phyloP scores from a whole-genome alignment of 2,329 filamentous ascomycete species.

The Aureobasidium sp. region DNA sequence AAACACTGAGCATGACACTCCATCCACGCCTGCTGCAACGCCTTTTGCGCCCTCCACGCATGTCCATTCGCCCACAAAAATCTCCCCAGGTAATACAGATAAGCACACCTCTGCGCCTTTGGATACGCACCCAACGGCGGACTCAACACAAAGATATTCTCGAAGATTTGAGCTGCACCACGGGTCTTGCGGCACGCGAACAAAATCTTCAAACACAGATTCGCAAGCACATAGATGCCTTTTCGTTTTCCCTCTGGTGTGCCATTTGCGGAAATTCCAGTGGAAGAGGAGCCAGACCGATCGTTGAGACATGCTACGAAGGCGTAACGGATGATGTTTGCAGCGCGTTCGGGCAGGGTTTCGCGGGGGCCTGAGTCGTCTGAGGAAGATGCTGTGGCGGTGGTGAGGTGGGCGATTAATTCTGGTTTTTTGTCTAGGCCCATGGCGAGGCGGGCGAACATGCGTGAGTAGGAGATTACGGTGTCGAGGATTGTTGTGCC shows the following conservation, averaged over 20 bases:
- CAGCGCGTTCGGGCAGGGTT: slow-evolving; percentile 87
- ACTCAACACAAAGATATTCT: slow-evolving; percentile 85
- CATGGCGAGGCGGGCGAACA: slow-evolving; percentile 85
- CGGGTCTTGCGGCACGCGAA: slow-evolving; percentile 89
- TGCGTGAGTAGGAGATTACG: slow-evolving; percentile 82
- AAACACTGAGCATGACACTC: slow-evolving; percentile 67
- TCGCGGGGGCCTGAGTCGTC: slow-evolving; percentile 73
- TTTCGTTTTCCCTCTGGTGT: slow-evolving; percentile 85
- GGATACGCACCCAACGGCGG: slow-evolving; percentile 86
- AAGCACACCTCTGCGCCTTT: slow-evolving; percentile 88
- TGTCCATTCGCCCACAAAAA: slow-evolving; percentile 90
- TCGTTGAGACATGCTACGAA: slow-evolving; percentile 93
- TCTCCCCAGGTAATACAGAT: slow-evolving; percentile 93
- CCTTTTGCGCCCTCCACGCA: slow-evolving; percentile 79
- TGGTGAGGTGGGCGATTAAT: slow-evolving; percentile 70
- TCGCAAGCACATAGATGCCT: slow-evolving; percentile 93
- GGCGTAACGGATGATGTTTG: slow-evolving; percentile 89
- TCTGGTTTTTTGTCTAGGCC: slow-evolving; percentile 84
- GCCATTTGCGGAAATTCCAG: slow-evolving; percentile 57
- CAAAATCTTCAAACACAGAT: slow-evolving; percentile 87
- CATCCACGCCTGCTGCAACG: slow-evolving; percentile 81
- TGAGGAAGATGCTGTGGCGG: background rate
- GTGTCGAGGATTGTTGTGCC: slow-evolving; percentile 86
- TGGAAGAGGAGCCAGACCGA: slow-evolving; percentile 67
- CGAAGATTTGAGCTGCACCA: slow-evolving; percentile 88